Base-by-base conservation (phyloP, 2,329 filamentous ascomycete species). In the Xylariomycetidae sp. region DNA sequence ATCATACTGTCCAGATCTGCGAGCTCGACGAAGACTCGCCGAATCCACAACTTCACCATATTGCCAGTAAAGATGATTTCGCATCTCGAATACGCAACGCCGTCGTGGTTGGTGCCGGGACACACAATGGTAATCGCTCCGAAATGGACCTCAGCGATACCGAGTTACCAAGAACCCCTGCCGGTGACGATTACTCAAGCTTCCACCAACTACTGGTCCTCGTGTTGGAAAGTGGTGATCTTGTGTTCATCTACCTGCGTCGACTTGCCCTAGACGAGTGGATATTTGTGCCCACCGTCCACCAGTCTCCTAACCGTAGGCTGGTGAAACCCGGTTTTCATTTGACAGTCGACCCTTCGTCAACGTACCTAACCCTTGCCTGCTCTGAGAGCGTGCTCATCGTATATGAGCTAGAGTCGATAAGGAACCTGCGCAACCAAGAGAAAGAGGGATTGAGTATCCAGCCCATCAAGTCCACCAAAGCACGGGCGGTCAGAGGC, bases 181-280 rank as follows among this genome's bases (percentile, higher is more conserved):
- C 32, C 33, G 41, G 24, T 23, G 44, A 22, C n/a, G 31, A 31
- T 20, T 39, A 17, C 15, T 39, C 36, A 17, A 46, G 39, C 3
- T 85, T 89, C 10, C 83, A 86, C n/a, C 87, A 96, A 52, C 65
- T 89, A 16, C 64, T 96, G 12, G 72, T 92, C 4, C 63, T 96
- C 12, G 77, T 85, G 15, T 70, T 95, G 7, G 80, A 85, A 43
- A 76, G 74, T 12, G 79, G 80, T 23, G 77, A 85, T 38, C 65
- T 86, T 31, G 69, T 90, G 16, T 95, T 95, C 46, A 61, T 95
- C 16, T 90, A 82, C 56, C 68, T 87, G 29, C 63, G 59, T 29
- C 57, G 59, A 20, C 60, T 65, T 0, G 43, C 49, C 2, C 57
- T 67, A 38, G 69, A 68, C 5, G 54, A 56, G 6, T 61, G 72